Base-by-base conservation (phyloP, 108 stramenopile genomes). In the Nitzschia palea region DNA sequence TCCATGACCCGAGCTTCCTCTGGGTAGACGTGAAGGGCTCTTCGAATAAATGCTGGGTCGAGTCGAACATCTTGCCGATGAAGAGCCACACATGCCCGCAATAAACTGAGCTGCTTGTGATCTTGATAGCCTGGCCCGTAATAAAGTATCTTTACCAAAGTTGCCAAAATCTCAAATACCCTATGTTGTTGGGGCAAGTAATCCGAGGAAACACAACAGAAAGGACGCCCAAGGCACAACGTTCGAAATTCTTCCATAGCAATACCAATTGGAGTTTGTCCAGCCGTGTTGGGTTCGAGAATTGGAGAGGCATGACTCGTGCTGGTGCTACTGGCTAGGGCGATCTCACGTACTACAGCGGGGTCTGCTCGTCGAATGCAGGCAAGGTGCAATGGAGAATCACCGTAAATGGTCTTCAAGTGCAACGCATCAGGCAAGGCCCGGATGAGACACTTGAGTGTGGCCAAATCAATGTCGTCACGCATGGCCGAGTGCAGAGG, bases 231-330 rank as follows among this genome's bases (percentile, higher is more conserved):
- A 27, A 51, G 58, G 53, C 70, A 77, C 26, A 65, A 22, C 15
- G 31, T 34, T 51, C 62, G 62, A 42, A 71, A 83, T 42, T 83
- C 68, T 8, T 76, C 75, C 71, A 83, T 76, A 17, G 75, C 82
- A 42, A 83, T 83, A 31, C 65, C 67, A 51, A 83, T 76, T 0
- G 82, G 82, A 3, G 82, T 83, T 68, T 83, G 82, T 1, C 74
- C 74, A 15, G 78, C 71, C 29, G 55, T 56, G 55, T 83, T 83
- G 20, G 65, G 57, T 10, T 51, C 61, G 30, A 83, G 42, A 10
- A 76, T 32, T 20, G 75, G 78, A 20, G 71, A 56, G 1, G 30
- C 37, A 31, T 40, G 22, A 31, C 51, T 62, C 14, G 32, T 31
- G 22, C 70, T 35, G 32, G 36, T 47, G 63, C 68, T 70, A 48